phyloP scores from a whole-genome alignment of 2,329 filamentous ascomycete species.

The Penicillium sp. region DNA sequence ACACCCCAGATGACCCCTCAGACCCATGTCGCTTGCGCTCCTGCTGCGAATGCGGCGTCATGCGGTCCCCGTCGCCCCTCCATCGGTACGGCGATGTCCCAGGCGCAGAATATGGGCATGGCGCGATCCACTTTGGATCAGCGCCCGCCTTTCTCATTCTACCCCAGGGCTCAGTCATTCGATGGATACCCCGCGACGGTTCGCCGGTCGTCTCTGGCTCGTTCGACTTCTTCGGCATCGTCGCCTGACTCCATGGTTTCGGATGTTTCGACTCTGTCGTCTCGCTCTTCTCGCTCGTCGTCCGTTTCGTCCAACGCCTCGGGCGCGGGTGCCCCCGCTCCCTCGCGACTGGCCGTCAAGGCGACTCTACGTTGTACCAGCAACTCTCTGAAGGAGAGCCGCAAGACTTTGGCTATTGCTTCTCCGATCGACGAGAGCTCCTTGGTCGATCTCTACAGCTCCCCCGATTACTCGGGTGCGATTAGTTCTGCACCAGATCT shows the following conservation, averaged over 20 bases:
- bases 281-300: constrained; percentile 57
- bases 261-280: constrained; percentile 61
- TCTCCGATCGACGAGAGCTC: constrained; percentile 45
- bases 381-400: constrained; percentile 42
- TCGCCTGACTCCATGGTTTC: constrained; percentile 68
- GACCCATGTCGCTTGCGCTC: constrained; percentile 57
- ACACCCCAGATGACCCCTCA: constrained; percentile 67
- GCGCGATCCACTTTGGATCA: constrained; percentile 62
- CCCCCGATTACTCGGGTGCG: constrained; percentile 37
- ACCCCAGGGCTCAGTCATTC: constrained; percentile 42
- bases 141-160: constrained; percentile 44
- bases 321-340: constrained; percentile 30
- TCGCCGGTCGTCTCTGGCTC: constrained; percentile 55
- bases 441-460: constrained; percentile 38
- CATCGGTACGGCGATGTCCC: constrained; percentile 63
- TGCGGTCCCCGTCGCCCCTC: constrained; percentile 57
- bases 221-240: constrained; percentile 56
- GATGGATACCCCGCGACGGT: constrained; percentile 55
- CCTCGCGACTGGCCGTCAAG: constrained; percentile 43
- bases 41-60: constrained; percentile 62
- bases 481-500: constrained; percentile 37
- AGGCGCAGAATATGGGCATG: constrained; percentile 59
- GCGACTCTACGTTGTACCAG: constrained; percentile 46
- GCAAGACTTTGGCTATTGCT: constrained; percentile 41
- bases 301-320: constrained; percentile 51